Conservation (phyloP, 23 red algal genomes). For the Gracilariopsis chorda region DNA sequence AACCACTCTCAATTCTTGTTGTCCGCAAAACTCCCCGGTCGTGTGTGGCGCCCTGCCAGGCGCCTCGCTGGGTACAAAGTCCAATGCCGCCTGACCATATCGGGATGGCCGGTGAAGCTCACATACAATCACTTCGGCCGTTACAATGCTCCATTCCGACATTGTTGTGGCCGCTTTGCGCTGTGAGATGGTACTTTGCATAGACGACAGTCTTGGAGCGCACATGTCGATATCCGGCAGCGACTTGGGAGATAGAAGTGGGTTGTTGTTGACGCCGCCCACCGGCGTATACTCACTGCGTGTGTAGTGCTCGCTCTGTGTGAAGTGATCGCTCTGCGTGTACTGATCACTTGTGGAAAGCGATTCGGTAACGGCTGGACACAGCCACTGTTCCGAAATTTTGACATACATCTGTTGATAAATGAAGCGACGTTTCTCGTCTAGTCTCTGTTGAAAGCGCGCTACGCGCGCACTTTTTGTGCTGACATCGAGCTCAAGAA, state of each 20-base stretch:
- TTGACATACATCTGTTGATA: slow-evolving; percentile 61
- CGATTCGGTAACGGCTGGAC: neutral
- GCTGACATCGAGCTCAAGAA: slow-evolving; percentile 33
- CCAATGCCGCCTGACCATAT: slow-evolving; percentile 42
- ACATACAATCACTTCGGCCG: neutral
- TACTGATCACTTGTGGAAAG: neutral
- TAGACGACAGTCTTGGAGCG: neutral
- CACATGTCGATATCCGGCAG: neutral
- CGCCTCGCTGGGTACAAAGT: slow-evolving; percentile 15
- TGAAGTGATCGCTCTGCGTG: neutral
- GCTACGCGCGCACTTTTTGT: neutral
- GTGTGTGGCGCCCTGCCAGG: neutral
- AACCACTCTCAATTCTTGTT: neutral
- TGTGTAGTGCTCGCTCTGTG: neutral
- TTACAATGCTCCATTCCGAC: neutral
- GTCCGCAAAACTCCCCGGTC: no score
- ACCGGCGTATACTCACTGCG: slow-evolving; percentile 2
- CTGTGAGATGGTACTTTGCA: neutral
- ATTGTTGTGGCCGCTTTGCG: neutral
- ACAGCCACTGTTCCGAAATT: slow-evolving; percentile 46
- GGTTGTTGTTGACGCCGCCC: neutral
- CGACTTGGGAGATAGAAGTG: neutral
- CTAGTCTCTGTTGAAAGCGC: slow-evolving; percentile 29
- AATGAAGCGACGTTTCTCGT: slow-evolving; percentile 45
- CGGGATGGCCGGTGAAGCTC: slow-evolving; percentile 21